Evolutionary conservation across 805 yeast genomes (phyloP).

Genomic region (Ogataea siamensis): DNA sequence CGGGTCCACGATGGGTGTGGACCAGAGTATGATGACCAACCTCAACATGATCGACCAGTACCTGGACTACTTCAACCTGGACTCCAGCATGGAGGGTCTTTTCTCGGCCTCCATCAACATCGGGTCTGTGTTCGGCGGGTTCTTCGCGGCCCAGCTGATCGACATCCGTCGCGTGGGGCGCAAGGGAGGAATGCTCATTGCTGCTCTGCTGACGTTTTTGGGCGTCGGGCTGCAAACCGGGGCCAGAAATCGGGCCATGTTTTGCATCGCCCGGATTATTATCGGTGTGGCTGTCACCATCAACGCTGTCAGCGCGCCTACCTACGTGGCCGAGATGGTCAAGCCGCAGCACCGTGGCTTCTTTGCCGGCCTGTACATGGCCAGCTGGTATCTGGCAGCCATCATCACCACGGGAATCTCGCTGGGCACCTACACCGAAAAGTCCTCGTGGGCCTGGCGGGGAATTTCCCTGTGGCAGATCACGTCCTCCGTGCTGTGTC

Average conservation of each 20-base stretch:
- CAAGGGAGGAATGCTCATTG: conserved; percentile 28
- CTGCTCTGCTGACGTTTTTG: conserved; percentile 26
- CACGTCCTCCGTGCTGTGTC: conserved; percentile 26
- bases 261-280: conserved; percentile 36
- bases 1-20: conserved; percentile 31
- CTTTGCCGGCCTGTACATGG: conserved; percentile 29
- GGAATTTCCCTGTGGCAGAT: conserved; percentile 29
- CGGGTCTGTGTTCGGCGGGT: conserved; percentile 30
- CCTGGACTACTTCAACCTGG: conserved; percentile 24
- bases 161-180: conserved; percentile 31
- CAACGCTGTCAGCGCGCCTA: conserved; percentile 35
- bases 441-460: conserved; percentile 34
- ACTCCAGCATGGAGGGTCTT: conserved; percentile 25
- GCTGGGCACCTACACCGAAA: conserved; percentile 28
- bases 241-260: conserved; percentile 37
- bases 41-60: conserved; percentile 28
- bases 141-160: conserved; percentile 25
- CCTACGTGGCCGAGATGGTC: conserved; percentile 37
- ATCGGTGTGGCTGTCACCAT: conserved; percentile 37
- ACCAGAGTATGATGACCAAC: conserved; percentile 29
- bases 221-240: conserved; percentile 41
- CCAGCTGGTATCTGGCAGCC: conserved; percentile 32
- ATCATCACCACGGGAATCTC: conserved; percentile 32
- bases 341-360: conserved; percentile 33
- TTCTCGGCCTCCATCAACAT: conserved; percentile 30